phyloP scores from a whole-genome alignment of 2,329 filamentous ascomycete species.

The Ophiocordyceps camponoti-saundersi region DNA sequence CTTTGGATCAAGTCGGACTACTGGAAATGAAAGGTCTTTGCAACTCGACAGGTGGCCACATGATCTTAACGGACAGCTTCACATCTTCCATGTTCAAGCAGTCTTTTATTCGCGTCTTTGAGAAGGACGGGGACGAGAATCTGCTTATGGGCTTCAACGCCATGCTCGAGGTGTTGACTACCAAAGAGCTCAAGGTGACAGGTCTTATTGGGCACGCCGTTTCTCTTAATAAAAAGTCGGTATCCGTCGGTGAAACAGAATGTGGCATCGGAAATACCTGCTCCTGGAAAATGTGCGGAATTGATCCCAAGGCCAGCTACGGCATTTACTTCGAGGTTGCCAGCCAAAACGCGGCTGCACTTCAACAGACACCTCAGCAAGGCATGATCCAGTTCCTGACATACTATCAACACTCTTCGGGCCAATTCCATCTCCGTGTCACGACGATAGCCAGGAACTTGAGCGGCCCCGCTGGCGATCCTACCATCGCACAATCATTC shows the following conservation, averaged over 20 bases:
- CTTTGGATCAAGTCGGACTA: conserved; percentile 89
- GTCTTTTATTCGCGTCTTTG: conserved; percentile 91
- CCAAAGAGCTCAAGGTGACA: conserved; percentile 95
- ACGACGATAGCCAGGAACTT: conserved; percentile 85
- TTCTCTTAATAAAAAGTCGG: conserved; percentile 94
- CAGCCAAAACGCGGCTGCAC: conserved; percentile 72
- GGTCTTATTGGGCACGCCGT: conserved; percentile 93
- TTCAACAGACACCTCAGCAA: conserved; percentile 76
- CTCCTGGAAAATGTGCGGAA: conserved; percentile 99
- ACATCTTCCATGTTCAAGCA: conserved; percentile 99
- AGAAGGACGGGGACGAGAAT: conserved; percentile 90
- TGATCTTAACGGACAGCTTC: conserved; percentile 96
- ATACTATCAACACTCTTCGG: conserved; percentile 94
- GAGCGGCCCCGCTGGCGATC: conserved; percentile 85
- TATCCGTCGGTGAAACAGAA: conserved; percentile 91
- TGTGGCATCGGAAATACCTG: conserved; percentile 97
- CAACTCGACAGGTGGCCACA: conserved; percentile 92
- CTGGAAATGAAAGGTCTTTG: conserved; percentile 96
- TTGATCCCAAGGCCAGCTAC: conserved; percentile 85
- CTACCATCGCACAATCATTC: conserved; percentile 89
- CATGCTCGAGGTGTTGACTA: conserved; percentile 85
- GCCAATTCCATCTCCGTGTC: conserved; percentile 88
- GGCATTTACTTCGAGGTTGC: conserved; percentile 97
- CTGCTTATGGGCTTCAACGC: conserved; percentile 97
- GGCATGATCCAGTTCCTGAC: conserved; percentile 97